phyloP scores from a whole-genome alignment of 2,329 filamentous ascomycete genomes.

The Paraphoma chrysanthemicola region DNA sequence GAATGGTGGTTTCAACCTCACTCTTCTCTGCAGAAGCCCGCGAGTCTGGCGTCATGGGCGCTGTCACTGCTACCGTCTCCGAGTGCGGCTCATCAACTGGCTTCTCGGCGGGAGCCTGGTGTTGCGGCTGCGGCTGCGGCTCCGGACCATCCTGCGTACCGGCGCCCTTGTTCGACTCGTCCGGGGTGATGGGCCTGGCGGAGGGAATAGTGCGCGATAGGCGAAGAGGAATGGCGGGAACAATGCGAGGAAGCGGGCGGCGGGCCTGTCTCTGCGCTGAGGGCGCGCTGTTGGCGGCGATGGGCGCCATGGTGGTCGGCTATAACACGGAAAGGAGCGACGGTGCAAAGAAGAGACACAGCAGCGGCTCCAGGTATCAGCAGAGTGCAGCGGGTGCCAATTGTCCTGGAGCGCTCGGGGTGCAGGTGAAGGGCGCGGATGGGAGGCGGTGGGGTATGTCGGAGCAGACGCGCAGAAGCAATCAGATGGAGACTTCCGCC shows the following conservation, averaged over 20 bases:
- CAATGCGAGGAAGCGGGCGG: slow-evolving; percentile 40
- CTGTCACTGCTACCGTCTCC: slow-evolving; percentile 9
- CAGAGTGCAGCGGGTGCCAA: slow-evolving; percentile 38
- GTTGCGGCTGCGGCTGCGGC: slow-evolving; percentile 10
- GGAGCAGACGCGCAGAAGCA: slow-evolving; percentile 15
- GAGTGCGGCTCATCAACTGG: slow-evolving; percentile 16
- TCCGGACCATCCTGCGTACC: slow-evolving; percentile 21
- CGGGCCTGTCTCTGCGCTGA: slow-evolving; percentile 33
- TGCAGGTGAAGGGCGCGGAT: slow-evolving; percentile 13
- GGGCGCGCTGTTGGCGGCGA: slow-evolving; percentile 30
- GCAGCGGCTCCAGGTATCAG: slow-evolving; percentile 53
- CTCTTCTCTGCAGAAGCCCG: slow-evolving; percentile 23
- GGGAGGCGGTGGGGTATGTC: slow-evolving; percentile 19
- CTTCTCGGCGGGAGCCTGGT: slow-evolving; percentile 8
- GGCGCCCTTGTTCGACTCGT: slow-evolving; percentile 27
- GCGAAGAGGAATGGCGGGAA: slow-evolving; percentile 48
- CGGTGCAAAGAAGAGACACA: slow-evolving; percentile 3
- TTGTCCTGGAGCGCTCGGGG: slow-evolving; percentile 51
- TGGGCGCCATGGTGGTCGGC: slow-evolving; percentile 35
- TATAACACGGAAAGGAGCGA: background rate
- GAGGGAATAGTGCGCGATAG: slow-evolving; percentile 35
- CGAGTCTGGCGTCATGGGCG: slow-evolving; percentile 40
- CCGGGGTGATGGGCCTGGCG: slow-evolving; percentile 36
- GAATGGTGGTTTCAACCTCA: slow-evolving; percentile 9
- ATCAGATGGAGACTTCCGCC: slow-evolving; percentile 8